Evolutionary conservation across 495 filamentous ascomycete species (phyloP), one percentile per base, ranked within the genome.

Genomic region (Mytilinidion resinicola): DNA sequence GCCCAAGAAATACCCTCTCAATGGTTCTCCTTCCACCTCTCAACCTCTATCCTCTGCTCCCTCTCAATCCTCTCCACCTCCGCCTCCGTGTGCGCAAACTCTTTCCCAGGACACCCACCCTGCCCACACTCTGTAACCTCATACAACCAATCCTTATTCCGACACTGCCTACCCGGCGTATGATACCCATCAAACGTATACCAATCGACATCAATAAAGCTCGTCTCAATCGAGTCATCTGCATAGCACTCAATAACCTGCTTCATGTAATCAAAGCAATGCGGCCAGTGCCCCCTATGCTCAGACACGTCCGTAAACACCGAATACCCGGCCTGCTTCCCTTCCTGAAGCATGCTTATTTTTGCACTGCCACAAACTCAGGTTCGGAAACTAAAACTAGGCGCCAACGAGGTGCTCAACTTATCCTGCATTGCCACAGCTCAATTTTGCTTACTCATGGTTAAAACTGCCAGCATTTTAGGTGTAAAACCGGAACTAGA

Each of bases 181-280:
- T 20, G 17, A 35, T 48, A 56, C 11, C 52, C 52, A 39, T 15
- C 21, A 34, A 14, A 30, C 8, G 19, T 33, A 51, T 34, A 55
- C 11, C 15, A 4, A n/a, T 51, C 51, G 1, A n/a, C 48, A 9
- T 17, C n/a, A 11, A 59, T 48, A 19, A 36, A 2, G n/a, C 57
- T 54, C 20, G 30, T 8, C 46, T 61, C 59, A 1, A 61, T 14
- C 25, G 37, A 44, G 56, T 56, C 53, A 51, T 61, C 51, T 19
- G 57, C 57, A 17, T 52, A 15, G 34, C 59, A 56, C 52, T 30
- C 12, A 7, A 56, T 19, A 12, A 19, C 33, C 51, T 56, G 33
- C 19, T 44, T 20, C 42, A 61, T 17, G 35, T 61, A 61, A n/a
- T 61, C 59, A 49, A 61, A 53, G 19, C 59, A 62, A n/a, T 57